phyloP scores from a whole-genome alignment of 495 filamentous ascomycete species.

The Lasiosphaeris hirsuta region DNA sequence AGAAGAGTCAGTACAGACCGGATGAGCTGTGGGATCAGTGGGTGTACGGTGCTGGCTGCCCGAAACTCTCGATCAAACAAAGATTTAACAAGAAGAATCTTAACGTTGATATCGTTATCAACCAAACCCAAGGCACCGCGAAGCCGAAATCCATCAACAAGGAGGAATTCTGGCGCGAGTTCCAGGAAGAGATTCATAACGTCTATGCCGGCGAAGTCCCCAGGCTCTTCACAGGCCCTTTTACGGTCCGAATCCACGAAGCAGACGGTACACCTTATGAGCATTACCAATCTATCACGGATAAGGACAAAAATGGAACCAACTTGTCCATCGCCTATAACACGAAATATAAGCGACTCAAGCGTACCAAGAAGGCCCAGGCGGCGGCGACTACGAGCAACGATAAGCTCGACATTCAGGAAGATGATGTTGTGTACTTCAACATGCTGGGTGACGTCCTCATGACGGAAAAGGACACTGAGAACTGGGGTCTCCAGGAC shows the following conservation, averaged over 20 bases:
- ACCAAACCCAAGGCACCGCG: conserved; percentile 62
- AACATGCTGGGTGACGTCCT: conserved; percentile 93
- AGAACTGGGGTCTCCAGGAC: conserved; percentile 79
- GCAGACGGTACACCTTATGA: conserved; percentile 98
- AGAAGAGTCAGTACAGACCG: conserved; percentile 76
- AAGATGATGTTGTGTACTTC: conserved; percentile 90
- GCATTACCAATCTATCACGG: conserved; percentile 93
- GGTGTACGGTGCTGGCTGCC: conserved; percentile 84
- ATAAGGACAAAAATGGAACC: conserved; percentile 60
- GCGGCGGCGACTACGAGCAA: conserved; percentile 60
- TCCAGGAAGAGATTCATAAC: conserved; percentile 69
- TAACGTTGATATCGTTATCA: conserved; percentile 88
- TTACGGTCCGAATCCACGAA: conserved; percentile 97
- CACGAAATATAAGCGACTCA: conserved; percentile 97
- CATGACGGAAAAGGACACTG: conserved; percentile 72
- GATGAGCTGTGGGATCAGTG: conserved; percentile 92
- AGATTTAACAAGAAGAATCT: conserved; percentile 97
- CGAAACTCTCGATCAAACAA: conserved; percentile 76
- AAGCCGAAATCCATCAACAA: conserved; percentile 50
- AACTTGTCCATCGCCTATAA: conserved; percentile 93
- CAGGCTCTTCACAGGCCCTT: conserved; percentile 84
- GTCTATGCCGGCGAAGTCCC: conserved; percentile 69
- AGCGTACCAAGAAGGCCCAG: conserved; percentile 83
- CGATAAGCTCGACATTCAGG: conserved; percentile 69
- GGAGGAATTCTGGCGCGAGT: conserved; percentile 73